A percentile compares a stretch with the other conserved stretches of the same genome.
Conservation (phyloP, 331 rosid species). For the Pyrus hybrid region DNA sequence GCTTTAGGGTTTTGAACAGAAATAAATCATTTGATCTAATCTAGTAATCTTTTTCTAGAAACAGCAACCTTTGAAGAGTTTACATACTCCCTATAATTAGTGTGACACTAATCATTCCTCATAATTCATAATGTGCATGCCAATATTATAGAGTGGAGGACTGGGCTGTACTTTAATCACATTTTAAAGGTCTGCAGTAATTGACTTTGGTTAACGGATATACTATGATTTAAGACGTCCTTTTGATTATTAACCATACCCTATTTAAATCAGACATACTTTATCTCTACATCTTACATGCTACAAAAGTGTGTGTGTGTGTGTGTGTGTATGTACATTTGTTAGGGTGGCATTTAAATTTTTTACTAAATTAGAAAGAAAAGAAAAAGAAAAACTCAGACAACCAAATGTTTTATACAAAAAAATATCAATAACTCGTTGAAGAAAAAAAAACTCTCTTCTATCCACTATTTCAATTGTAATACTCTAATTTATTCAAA, state of each 20-base stretch:
- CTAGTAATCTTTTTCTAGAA: not conserved
- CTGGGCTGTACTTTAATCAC: not conserved
- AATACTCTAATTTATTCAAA: not conserved
- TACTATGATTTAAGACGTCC: no score
- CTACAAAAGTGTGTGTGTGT: not conserved
- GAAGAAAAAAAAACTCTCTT: not conserved
- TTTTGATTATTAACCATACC: no score
- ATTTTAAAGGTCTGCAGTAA: no score
- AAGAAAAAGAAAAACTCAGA: not conserved
- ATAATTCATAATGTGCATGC: not conserved
- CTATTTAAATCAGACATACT: not conserved
- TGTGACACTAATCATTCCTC: not conserved
- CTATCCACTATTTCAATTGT: not conserved
- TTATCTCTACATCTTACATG: not conserved
- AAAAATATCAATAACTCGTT: not conserved
- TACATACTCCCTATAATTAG: not conserved
- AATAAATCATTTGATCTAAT: not conserved
- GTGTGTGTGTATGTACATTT: not conserved
- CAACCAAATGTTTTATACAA: not conserved
- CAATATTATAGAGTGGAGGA: not conserved
- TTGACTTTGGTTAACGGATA: no score
- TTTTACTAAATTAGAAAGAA: not conserved
- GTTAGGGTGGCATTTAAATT: not conserved
- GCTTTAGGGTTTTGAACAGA: not conserved
- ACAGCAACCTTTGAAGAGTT: no score